Percentiles rank a stretch among this genome's conserved stretches.
These are phyloP conservation scores for Botryobasidium botryosum DNA, from an alignment of 768 basidiomycete species.

Conservation along the genomic window DNA sequence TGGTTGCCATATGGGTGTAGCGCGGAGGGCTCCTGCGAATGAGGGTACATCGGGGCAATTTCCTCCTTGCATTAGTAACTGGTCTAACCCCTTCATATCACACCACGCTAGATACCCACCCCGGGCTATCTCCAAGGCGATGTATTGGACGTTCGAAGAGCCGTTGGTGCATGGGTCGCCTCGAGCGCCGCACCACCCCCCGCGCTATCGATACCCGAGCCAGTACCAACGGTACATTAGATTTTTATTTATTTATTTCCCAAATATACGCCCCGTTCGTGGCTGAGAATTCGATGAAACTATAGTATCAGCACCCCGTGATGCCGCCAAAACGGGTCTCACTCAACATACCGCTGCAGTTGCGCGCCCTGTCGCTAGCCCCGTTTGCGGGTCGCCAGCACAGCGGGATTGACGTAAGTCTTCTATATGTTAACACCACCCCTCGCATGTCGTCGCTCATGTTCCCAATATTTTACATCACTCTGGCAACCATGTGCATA, in stretches of 20 bases:
- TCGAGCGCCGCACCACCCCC: background rate
- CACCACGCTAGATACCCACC: slow-evolving; percentile 50
- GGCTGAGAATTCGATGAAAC: background rate
- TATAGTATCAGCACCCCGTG: slow-evolving; percentile 1
- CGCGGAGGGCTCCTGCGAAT: background rate
- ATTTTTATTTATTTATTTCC: background rate
- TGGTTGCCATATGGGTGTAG: background rate
- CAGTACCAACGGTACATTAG: background rate
- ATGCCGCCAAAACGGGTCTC: slow-evolving; percentile 11
- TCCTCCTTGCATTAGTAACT: too few species aligned
- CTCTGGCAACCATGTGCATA: slow-evolving; percentile 1
- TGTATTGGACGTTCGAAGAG: slow-evolving; percentile 53
- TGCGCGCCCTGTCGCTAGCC: slow-evolving; percentile 50
- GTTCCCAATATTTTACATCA: background rate
- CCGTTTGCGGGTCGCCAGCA: slow-evolving; percentile 74
- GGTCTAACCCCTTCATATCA: too few species aligned
- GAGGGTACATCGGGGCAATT: background rate
- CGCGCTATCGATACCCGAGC: background rate
- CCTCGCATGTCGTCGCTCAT: background rate
- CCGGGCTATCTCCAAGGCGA: slow-evolving; percentile 61
- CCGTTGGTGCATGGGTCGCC: slow-evolving; percentile 33
- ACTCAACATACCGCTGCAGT: slow-evolving; percentile 59
- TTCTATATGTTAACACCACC: background rate
- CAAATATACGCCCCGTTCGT: background rate
- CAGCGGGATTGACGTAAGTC: slow-evolving; percentile 77